phyloP scores from a whole-genome alignment of 2,329 filamentous ascomycete genomes.

The Stagonosporopsis tanaceti region DNA sequence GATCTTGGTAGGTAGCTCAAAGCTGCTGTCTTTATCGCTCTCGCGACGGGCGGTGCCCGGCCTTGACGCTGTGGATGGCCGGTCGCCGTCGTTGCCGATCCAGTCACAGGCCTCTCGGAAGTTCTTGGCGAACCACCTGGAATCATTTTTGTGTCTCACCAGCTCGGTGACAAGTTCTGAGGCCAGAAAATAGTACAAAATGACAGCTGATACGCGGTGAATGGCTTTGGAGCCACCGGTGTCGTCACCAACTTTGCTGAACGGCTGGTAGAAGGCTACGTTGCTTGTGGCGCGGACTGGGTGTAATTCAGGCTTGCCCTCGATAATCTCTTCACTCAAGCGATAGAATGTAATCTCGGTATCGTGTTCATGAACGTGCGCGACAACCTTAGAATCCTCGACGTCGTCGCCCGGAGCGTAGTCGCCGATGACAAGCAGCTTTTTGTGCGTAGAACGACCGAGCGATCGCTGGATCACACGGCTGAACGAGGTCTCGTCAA shows the following conservation, averaged over 20 bases:
- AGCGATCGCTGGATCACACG: slow-evolving; percentile 36
- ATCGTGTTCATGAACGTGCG: slow-evolving; percentile 39
- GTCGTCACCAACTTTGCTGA: slow-evolving; percentile 39
- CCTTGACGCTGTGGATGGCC: slow-evolving; percentile 32
- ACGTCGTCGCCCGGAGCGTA: slow-evolving; percentile 37
- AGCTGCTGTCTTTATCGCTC: slow-evolving; percentile 26
- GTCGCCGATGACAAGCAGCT: slow-evolving; percentile 39
- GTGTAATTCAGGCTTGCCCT: slow-evolving; percentile 30
- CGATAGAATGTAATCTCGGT: slow-evolving; percentile 41
- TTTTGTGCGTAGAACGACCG: slow-evolving; percentile 38
- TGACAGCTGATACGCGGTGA: slow-evolving; percentile 38
- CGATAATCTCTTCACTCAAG: slow-evolving; percentile 26
- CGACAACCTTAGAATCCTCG: slow-evolving; percentile 35
- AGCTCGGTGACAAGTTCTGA: slow-evolving; percentile 38
- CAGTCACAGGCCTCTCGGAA: slow-evolving; percentile 39
- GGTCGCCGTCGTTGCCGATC: slow-evolving; percentile 37
- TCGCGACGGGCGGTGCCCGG: slow-evolving; percentile 26
- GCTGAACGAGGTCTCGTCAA: slow-evolving; percentile 36
- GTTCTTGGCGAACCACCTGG: slow-evolving; percentile 40
- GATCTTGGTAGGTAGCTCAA: slow-evolving; percentile 24
- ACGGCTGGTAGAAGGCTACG: slow-evolving; percentile 38
- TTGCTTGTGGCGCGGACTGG: slow-evolving; percentile 39
- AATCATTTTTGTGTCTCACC: slow-evolving; percentile 33
- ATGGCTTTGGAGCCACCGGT: slow-evolving; percentile 37
- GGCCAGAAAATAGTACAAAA: slow-evolving; percentile 37